Evolutionary conservation across 2,329 filamentous ascomycete genomes (phyloP).

Genomic region (Cladophialophora bantiana): DNA sequence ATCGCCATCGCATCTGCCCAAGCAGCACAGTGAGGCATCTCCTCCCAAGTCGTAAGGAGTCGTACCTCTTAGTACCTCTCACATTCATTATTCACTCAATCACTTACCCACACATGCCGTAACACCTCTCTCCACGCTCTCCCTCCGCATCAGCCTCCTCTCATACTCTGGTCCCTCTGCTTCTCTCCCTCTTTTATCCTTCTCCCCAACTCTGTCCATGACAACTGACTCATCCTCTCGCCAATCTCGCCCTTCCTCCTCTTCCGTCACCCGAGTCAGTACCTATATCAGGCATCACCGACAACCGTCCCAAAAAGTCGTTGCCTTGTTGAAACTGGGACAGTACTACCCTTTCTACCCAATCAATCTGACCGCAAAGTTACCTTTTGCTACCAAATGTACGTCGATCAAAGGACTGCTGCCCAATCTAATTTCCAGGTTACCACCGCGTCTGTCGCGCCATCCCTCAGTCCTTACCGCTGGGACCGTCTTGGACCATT

Average conservation of each 20-base stretch:
- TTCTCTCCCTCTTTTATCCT: neutral
- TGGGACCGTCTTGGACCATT: neutral
- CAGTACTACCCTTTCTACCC: slow-evolving; percentile 17
- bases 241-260: neutral
- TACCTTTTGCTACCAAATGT: slow-evolving; percentile 16
- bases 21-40: too few relatives aligned
- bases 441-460: neutral
- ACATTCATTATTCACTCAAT: neutral
- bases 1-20: too few relatives aligned
- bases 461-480: neutral
- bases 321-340: slow-evolving; percentile 21
- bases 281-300: slow-evolving; percentile 3
- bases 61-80: too few relatives aligned
- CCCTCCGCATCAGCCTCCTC: neutral
- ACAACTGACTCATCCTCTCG: neutral
- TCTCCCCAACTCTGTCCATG: neutral
- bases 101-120: neutral
- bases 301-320: slow-evolving; percentile 4
- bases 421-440: slow-evolving; percentile 26
- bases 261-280: neutral
- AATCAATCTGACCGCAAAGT: slow-evolving; percentile 17
- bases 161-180: neutral
- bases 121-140: neutral
- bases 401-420: slow-evolving; percentile 29
- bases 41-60: too few relatives aligned